Evolutionary conservation across 108 stramenopile genomes (phyloP), one percentile per base, ranked within the genome.

Genomic region (Pseudonitzschia multiseries): DNA sequence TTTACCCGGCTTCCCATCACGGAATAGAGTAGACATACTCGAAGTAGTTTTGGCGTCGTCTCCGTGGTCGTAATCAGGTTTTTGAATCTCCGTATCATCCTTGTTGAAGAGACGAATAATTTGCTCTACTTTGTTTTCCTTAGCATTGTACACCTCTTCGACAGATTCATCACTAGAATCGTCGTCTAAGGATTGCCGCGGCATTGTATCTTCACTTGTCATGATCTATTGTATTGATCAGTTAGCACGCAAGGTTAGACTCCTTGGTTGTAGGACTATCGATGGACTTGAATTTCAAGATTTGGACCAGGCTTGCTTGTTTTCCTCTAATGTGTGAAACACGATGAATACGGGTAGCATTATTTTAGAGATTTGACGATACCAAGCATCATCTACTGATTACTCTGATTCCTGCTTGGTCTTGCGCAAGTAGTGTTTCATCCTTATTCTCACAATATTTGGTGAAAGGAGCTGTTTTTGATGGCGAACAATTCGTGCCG

Each of bases 121-220:
- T 40, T 62, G 33, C 40, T 62, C 33, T 4, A 62, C 61, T 33
- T 33, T 31, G 40, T 33, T n/a, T 31, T 31, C 29, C 10, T 29
- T 62, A 4, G 61, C n/a, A 33, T 62, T 62, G 36, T 62, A 62
- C 9, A 62, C 29, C n/a, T 62, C 61, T 40, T 62, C 61, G n/a
- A 33, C 8, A 14, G 54, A 24, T 24, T 18, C 61, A 62, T 40
- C 61, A 8, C 12, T 8, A 13, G 61, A 62, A 62, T 29, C 29
- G 31, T 62, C 61, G 31, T 62, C 61, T 36, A 28, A 21, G 26
- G 40, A 8, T 40, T 33, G 61, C 0, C 0, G 28, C 29, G 61
- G 28, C 26, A 27, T 31, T 59, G 57, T n/a, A 0, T 40, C 61
- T 8, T 27, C 36, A 10, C 61, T 33, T 26, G 32, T 40, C 28